Base-by-base conservation (phyloP, 306 rosid genomes). In the Styphnolobium japonicum region DNA sequence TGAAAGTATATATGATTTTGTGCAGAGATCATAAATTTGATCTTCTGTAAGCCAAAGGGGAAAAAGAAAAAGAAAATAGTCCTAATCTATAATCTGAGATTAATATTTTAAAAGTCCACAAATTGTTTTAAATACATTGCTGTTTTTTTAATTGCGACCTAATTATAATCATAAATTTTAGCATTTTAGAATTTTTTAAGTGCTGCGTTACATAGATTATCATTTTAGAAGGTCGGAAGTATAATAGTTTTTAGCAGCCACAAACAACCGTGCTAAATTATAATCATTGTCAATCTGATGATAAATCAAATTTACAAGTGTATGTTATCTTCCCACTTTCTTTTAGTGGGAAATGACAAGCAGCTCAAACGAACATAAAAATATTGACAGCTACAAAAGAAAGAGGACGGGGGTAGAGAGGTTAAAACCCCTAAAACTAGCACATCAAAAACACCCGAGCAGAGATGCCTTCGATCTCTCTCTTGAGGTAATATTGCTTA, bases 361-460 rank as follows among this genome's bases (percentile, higher is more conserved):
- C 80, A 66, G 25, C 81, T 60, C 61, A 58, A 66, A 60, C 68
- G 36, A 85, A 10, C 75, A 72, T 78, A 61, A 73, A 75, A 73
- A 75, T 71, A 31, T 74, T 15, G 74, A 69, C 79, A 64, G 25
- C 67, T 80, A 21, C 70, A 37, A 22, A 39, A 12, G 37, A 21
- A 57, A 42, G 37, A 21, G 15, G n/a, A n/a, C n/a, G n/a, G n/a
- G n/a, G 29, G 39, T 3, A 15, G 49, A 51, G 71, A 79, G 53
- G 64, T 67, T 77, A 71, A 81, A 87, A 84, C 85, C 86, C 82
- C 83, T 85, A 87, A 81, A 80, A 79, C 89, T 89, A 80, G 58
- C 77, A 80, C 79, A 66, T 75, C 80, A 87, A 87, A 88, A 71
- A 89, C 49, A 75, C 83, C 87, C 78, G 75, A 81, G 84, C n/a